These are phyloP conservation scores for Phytophthora pinifolia DNA, from an alignment of 352 stramenopile genomes.

Conservation along the genomic window DNA sequence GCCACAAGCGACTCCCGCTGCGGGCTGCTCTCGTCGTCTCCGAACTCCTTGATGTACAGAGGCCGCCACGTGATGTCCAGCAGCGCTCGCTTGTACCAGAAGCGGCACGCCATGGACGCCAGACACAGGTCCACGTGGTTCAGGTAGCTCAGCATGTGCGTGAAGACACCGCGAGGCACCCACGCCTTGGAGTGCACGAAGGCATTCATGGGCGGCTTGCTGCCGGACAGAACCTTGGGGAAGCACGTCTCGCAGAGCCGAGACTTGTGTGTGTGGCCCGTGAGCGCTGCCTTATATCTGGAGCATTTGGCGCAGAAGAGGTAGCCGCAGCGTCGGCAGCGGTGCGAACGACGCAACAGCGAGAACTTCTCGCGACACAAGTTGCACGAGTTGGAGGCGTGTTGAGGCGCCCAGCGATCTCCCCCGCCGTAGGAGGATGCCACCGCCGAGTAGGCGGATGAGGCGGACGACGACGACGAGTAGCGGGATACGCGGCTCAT, in stretches of 20 bases:
- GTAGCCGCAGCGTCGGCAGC: slow-evolving; percentile 78
- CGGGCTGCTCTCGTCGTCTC: slow-evolving; percentile 75
- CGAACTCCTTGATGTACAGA: slow-evolving; percentile 84
- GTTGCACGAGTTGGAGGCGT: slow-evolving; percentile 72
- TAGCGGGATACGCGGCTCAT: slow-evolving; percentile 58
- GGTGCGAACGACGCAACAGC: slow-evolving; percentile 76
- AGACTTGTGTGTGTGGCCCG: slow-evolving; percentile 83
- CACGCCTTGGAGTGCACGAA: slow-evolving; percentile 88
- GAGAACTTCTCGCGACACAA: slow-evolving; percentile 84
- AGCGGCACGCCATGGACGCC: slow-evolving; percentile 83
- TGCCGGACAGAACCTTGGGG: slow-evolving; percentile 77
- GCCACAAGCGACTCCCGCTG: slow-evolving; percentile 81
- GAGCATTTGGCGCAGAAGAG: slow-evolving; percentile 86
- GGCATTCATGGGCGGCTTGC: slow-evolving; percentile 73
- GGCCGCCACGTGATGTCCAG: slow-evolving; percentile 86
- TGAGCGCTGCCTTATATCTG: slow-evolving; percentile 71
- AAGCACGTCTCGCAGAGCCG: slow-evolving; percentile 85
- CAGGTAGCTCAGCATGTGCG: slow-evolving; percentile 85
- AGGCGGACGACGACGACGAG: slow-evolving; percentile 44
- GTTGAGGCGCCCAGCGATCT: slow-evolving; percentile 71
- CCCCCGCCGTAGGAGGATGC: slow-evolving; percentile 34
- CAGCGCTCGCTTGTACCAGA: slow-evolving; percentile 85
- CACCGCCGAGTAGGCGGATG: slow-evolving; percentile 42
- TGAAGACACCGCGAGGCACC: slow-evolving; percentile 83
- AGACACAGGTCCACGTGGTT: slow-evolving; percentile 87